Percentiles rank a stretch among this genome's conserved stretches.
Conservation (phyloP, 1,284 basidiomycete genomes). For the Thelephora terrestris region DNA sequence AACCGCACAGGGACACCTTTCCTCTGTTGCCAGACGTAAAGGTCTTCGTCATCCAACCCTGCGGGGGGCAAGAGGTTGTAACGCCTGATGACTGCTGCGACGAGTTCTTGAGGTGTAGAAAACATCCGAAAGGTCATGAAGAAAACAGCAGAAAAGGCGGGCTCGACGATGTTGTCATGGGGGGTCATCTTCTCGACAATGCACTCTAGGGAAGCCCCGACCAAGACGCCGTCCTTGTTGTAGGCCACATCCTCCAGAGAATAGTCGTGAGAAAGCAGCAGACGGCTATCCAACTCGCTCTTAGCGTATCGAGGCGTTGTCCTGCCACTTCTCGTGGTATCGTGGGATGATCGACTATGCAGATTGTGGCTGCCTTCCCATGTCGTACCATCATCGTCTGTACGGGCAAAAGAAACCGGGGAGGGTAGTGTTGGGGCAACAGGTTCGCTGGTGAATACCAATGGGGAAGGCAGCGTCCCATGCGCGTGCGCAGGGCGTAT, state of each 20-base stretch:
- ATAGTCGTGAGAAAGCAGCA: conserved; percentile 56
- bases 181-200: conserved; percentile 97
- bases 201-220: conserved; percentile 83
- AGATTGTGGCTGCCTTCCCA: conserved; percentile 40
- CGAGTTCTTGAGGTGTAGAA: conserved; percentile 67
- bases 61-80: conserved; percentile 68
- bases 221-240: conserved; percentile 83
- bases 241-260: conserved; percentile 77
- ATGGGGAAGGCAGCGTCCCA: conserved; percentile 21
- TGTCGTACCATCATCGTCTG: conserved; percentile 43
- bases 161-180: conserved; percentile 81
- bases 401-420: conserved; percentile 36
- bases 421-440: conserved; percentile 37
- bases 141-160: conserved; percentile 80
- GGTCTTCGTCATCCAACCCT: conserved; percentile 51
- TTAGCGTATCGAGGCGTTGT: neutral
- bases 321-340: conserved; percentile 19
- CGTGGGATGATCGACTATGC: neutral
- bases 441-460: conserved; percentile 8
- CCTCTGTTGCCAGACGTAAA: conserved; percentile 70
- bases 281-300: neutral
- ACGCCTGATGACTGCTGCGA: conserved; percentile 68
- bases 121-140: conserved; percentile 97
- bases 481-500: neutral
- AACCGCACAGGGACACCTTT: conserved; percentile 86